Conservation (phyloP, 1,284 basidiomycete species). For the Ganoderma multipileum region DNA sequence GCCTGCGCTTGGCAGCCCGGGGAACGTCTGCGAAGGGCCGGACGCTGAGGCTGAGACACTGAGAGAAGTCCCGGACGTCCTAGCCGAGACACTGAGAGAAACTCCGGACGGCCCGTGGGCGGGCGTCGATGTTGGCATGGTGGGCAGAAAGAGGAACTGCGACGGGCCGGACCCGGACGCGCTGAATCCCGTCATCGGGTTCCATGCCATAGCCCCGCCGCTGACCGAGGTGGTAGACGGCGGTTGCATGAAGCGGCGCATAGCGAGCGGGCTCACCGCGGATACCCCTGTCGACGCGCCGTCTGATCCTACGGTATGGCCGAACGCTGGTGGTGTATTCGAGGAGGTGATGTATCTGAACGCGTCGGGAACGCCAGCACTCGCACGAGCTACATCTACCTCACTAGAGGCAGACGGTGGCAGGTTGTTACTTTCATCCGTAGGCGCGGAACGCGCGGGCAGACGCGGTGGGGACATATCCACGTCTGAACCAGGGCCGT, state of each 20-base stretch:
- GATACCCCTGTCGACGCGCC: neutral
- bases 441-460: neutral
- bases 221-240: neutral
- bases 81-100: neutral
- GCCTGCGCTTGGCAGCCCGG: neutral
- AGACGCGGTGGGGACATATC: neutral
- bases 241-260: neutral
- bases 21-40: neutral
- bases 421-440: slow-evolving; percentile 17
- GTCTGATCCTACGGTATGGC: neutral
- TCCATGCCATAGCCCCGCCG: slow-evolving; percentile 20
- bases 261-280: slow-evolving; percentile 7
- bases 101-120: neutral
- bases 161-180: slow-evolving; percentile 7
- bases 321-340: neutral
- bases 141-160: neutral
- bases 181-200: slow-evolving; percentile 11
- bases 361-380: slow-evolving; percentile 22
- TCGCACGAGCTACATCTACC: neutral
- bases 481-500: neutral
- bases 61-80: neutral
- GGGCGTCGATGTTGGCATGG: neutral
- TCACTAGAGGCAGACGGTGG: neutral
- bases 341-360: slow-evolving; percentile 35
- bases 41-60: neutral